A percentile compares a stretch with the other conserved stretches of the same genome.
Evolutionary conservation across 768 basidiomycete species (phyloP).

Genomic region (Xerocomellus dryophilus): DNA sequence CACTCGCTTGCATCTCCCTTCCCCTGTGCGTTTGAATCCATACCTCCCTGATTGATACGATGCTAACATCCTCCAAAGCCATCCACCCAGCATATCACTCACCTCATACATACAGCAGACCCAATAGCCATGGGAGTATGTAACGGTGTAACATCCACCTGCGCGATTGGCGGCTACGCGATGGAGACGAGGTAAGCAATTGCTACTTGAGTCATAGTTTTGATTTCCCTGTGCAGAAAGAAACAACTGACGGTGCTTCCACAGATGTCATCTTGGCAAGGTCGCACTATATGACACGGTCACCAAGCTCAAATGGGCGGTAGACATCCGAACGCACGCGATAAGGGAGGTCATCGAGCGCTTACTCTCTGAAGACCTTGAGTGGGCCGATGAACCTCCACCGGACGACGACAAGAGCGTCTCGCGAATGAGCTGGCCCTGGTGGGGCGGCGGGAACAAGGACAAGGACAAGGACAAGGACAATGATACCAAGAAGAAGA

Average conservation of each 20-base stretch:
- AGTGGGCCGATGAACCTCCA: constrained; percentile 42
- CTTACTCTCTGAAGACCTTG: constrained; percentile 50
- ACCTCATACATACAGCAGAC: constrained; percentile 92
- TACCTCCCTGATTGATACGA: background rate
- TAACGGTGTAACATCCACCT: constrained; percentile 71
- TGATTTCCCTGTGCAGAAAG: background rate
- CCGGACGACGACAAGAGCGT: constrained; percentile 4
- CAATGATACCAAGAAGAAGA: constrained; percentile 16
- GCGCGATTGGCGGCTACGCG: constrained; percentile 83
- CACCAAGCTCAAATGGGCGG: constrained; percentile 72
- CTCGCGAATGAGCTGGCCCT: constrained; percentile 17
- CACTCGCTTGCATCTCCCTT: constrained; percentile 77
- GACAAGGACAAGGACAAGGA: constrained; percentile 29
- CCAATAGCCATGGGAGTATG: constrained; percentile 87
- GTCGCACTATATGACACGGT: constrained; percentile 85
- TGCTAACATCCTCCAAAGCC: constrained; percentile 42
- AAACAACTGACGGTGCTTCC: background rate
- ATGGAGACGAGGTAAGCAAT: constrained; percentile 59
- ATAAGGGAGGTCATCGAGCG: constrained; percentile 72
- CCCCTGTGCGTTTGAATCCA: constrained; percentile 55
- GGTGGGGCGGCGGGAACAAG: constrained; percentile 32
- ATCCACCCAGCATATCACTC: constrained; percentile 71
- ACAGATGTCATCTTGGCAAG: constrained; percentile 83
- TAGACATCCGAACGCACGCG: constrained; percentile 66
- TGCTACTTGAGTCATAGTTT: background rate